A percentile compares a stretch with the other conserved stretches of the same genome.
Evolutionary conservation across 2,329 filamentous ascomycete species (phyloP).

Genomic region (Monilinia aucupariae): DNA sequence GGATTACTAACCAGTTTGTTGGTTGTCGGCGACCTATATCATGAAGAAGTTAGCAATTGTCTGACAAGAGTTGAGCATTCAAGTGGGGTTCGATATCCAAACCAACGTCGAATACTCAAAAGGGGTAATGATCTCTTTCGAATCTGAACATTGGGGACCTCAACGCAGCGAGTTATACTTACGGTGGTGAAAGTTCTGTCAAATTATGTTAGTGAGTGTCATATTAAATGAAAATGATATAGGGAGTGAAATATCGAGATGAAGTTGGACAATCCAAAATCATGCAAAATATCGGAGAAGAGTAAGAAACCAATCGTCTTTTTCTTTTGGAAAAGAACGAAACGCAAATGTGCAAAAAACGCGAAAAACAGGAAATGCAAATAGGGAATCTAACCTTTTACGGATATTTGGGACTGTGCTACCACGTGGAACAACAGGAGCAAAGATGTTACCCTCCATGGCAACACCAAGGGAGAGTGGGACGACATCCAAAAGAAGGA

Average conservation of each 20-base stretch:
- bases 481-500: constrained; percentile 92
- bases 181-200: constrained; percentile 6
- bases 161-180: background rate
- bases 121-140: background rate
- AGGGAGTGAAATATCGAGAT: too few relatives aligned
- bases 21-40: constrained; percentile 38
- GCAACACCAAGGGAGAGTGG: constrained; percentile 96
- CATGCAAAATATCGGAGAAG: too few relatives aligned
- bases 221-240: too few relatives aligned
- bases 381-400: background rate
- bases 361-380: too few relatives aligned
- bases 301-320: too few relatives aligned
- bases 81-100: background rate
- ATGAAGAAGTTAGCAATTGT: background rate
- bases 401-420: constrained; percentile 61
- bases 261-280: too few relatives aligned
- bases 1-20: constrained; percentile 49
- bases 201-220: background rate
- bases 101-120: too few relatives aligned
- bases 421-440: constrained; percentile 80
- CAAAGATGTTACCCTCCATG: constrained; percentile 99
- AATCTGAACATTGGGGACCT: background rate
- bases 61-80: background rate
- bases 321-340: too few relatives aligned
- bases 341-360: too few relatives aligned